phyloP scores from a whole-genome alignment of 371 early-diverging fungal genomes.

The Phascolomyces articulosus region DNA sequence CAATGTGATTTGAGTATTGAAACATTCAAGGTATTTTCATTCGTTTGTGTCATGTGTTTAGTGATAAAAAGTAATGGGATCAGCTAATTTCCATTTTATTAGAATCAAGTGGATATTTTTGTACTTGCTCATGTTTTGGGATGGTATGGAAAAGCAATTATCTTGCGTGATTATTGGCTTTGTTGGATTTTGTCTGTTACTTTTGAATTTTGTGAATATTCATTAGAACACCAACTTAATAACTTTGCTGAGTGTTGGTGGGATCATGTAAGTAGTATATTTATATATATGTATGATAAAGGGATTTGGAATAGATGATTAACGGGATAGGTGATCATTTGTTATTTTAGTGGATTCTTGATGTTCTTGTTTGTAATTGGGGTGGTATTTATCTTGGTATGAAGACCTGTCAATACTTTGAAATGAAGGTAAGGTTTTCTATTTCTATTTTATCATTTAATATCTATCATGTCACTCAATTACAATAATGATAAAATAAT shows the following conservation, averaged over 20 bases:
- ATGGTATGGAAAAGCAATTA: conserved; percentile 95
- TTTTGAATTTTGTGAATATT: conserved; percentile 96
- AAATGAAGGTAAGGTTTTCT: conserved; percentile 69
- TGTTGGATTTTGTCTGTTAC: conserved; percentile 95
- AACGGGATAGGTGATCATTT: no score
- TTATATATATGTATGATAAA: no score
- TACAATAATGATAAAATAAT: no score
- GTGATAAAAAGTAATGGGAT: no score
- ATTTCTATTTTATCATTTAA: no score
- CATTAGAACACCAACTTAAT: conserved; percentile 92
- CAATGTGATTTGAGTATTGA: conserved; percentile 79
- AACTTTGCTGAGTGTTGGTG: conserved; percentile 99
- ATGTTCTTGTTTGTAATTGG: conserved; percentile 95
- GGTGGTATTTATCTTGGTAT: conserved; percentile 92
- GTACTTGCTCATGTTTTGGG: conserved; percentile 93
- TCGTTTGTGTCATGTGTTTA: no score
- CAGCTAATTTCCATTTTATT: no score
- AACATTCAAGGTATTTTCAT: conserved; percentile 65
- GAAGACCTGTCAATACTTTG: conserved; percentile 95
- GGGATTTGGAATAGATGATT: no score
- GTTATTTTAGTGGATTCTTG: conserved; percentile 97
- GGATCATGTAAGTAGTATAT: conserved; percentile 84
- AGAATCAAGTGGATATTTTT: conserved; percentile 91
- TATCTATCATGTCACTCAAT: no score
- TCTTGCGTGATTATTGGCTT: conserved; percentile 91